These are phyloP conservation scores for Polygonum maritimum DNA, from an alignment of 148 eudicot species.

Conservation along the genomic window DNA sequence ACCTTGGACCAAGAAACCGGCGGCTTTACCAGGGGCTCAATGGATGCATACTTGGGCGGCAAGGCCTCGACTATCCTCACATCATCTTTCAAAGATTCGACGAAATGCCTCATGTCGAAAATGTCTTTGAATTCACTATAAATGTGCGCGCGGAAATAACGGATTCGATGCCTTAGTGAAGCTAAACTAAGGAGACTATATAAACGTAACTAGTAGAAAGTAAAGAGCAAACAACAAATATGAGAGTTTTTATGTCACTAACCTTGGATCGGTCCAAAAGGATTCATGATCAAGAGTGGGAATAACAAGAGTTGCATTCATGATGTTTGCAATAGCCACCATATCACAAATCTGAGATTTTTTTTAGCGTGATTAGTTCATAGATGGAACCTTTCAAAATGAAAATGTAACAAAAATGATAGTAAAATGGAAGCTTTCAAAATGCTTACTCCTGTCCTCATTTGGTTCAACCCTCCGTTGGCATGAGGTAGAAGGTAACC, in stretches of 20 bases:
- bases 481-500: conserved; percentile 53
- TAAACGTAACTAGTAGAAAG: too few species aligned
- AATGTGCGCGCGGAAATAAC: too few species aligned
- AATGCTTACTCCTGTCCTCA: conserved; percentile 48
- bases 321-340: conserved; percentile 60
- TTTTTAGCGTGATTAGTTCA: background rate
- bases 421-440: background rate
- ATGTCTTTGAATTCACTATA: conserved; percentile 65
- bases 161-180: too few species aligned
- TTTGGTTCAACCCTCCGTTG: conserved; percentile 59
- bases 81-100: conserved; percentile 43
- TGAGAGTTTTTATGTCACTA: background rate
- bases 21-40: conserved; percentile 35
- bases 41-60: conserved; percentile 27
- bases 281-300: conserved; percentile 64
- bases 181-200: too few species aligned
- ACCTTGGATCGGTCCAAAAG: conserved; percentile 81
- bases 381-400: background rate
- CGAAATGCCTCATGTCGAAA: conserved; percentile 55
- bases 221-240: background rate
- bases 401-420: too few species aligned
- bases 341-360: conserved; percentile 58
- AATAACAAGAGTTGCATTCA: conserved; percentile 69
- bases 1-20: conserved; percentile 83
- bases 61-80: conserved; percentile 38